Evolutionary conservation across 2,329 filamentous ascomycete genomes (phyloP).

Genomic region (Cryphonectria parasitica): DNA sequence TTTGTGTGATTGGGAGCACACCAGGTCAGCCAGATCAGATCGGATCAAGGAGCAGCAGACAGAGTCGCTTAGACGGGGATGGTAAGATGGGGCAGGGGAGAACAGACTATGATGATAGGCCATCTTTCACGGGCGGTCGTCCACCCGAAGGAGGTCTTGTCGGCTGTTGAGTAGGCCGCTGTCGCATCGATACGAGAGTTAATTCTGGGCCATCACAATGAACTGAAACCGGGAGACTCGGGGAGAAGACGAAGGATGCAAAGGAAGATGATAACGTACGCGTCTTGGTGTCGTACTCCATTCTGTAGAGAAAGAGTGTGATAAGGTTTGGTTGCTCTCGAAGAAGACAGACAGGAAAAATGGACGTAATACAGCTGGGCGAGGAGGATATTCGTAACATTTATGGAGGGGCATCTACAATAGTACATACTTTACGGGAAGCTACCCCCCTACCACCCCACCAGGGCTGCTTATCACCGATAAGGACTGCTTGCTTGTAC

Average conservation of each 20-base stretch:
- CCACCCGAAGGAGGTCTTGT: conserved; percentile 85
- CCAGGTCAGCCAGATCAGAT: not conserved
- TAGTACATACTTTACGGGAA: not conserved
- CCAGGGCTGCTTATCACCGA: conserved; percentile 19
- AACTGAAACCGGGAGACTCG: not conserved
- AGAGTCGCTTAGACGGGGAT: not conserved
- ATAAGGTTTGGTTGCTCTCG: not conserved
- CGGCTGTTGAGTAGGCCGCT: conserved; percentile 80
- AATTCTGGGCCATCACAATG: not conserved
- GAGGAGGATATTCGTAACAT: conserved; percentile 3
- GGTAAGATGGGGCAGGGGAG: not conserved
- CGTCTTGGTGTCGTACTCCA: conserved; percentile 77
- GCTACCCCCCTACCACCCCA: not conserved
- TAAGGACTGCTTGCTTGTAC: not conserved
- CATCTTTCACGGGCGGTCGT: conserved; percentile 84
- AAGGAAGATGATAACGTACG: conserved; percentile 53
- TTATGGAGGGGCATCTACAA: conserved; percentile 12
- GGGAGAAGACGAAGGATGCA: conserved; percentile 8
- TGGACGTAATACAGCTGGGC: not conserved
- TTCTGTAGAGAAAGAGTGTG: conserved; percentile 39
- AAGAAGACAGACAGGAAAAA: not conserved
- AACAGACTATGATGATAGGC: conserved; percentile 84
- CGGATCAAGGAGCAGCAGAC: no score
- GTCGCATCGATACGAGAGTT: conserved; percentile 16
- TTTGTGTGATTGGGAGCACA: conserved; percentile 40